phyloP scores from a whole-genome alignment of 1,139 yeast species.

The Scheffersomyces insectosa region DNA sequence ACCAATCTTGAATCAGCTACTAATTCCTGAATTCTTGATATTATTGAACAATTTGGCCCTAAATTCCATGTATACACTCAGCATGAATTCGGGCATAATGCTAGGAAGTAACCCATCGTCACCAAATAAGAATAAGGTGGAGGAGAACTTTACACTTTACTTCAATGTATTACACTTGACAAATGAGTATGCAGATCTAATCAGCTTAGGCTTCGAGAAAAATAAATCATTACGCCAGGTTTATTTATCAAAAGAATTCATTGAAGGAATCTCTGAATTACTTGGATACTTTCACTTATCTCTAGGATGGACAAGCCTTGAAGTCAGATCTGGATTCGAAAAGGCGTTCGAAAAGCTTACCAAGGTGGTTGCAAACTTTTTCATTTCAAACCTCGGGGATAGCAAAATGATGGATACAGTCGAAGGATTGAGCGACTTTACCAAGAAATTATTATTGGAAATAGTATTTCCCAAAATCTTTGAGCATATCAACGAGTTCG shows the following conservation, averaged over 20 bases:
- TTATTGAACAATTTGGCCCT: constrained; percentile 43
- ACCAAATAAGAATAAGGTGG: constrained; percentile 18
- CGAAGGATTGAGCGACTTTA: constrained; percentile 21
- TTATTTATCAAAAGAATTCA: constrained; percentile 33
- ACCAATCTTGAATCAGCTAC: constrained; percentile 14
- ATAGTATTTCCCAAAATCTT: constrained; percentile 39
- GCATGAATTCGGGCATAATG: constrained; percentile 37
- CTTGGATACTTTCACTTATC: constrained; percentile 35
- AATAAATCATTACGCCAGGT: constrained; percentile 21
- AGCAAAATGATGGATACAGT: constrained; percentile 23
- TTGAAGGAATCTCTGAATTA: constrained; percentile 43
- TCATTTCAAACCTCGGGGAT: constrained; percentile 26
- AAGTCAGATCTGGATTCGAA: constrained; percentile 19
- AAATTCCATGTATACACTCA: constrained; percentile 33
- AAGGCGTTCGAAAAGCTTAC: constrained; percentile 24
- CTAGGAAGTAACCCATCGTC: constrained; percentile 38
- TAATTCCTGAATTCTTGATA: constrained; percentile 41
- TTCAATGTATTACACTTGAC: constrained; percentile 37
- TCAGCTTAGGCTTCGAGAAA: constrained; percentile 31
- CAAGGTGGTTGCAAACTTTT: constrained; percentile 29
- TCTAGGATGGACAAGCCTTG: constrained; percentile 22
- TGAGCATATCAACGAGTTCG: constrained; percentile 37
- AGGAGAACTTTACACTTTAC: constrained; percentile 24
- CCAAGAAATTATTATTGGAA: constrained; percentile 32
- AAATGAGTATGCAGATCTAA: constrained; percentile 32